phyloP scores from a whole-genome alignment of 441 rosid genomes.

The Arabidopsis lyrata region DNA sequence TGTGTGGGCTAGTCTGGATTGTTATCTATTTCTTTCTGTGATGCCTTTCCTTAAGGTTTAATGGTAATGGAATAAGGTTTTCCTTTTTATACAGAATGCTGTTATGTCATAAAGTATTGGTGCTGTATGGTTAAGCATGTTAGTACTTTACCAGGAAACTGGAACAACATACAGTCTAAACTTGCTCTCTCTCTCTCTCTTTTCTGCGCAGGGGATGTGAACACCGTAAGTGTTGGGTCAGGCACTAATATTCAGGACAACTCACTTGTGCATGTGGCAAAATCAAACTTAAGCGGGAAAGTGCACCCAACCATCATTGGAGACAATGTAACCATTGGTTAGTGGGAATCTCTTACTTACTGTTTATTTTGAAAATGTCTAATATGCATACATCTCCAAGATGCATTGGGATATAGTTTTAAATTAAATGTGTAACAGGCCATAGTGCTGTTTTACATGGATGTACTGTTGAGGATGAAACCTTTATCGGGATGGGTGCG shows the following conservation, averaged over 20 bases:
- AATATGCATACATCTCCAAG: conserved; percentile 11
- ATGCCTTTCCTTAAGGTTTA: neutral
- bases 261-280: conserved; percentile 93
- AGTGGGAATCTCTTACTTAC: conserved; percentile 39
- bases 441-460: conserved; percentile 98
- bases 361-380: neutral
- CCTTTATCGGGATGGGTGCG: conserved; percentile 94
- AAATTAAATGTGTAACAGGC: conserved; percentile 58
- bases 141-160: conserved; percentile 5
- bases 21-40: neutral
- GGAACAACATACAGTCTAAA: conserved; percentile 18
- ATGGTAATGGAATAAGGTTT: conserved; percentile 7
- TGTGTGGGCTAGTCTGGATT: conserved; percentile 8
- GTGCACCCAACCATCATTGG: conserved; percentile 86
- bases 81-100: neutral
- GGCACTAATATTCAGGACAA: conserved; percentile 97
- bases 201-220: conserved; percentile 75
- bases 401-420: conserved; percentile 35
- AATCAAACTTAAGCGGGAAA: conserved; percentile 93
- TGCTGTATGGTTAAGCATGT: conserved; percentile 13
- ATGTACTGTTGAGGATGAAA: conserved; percentile 91
- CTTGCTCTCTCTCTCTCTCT: conserved; percentile 8
- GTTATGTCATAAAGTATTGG: neutral
- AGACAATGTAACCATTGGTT: conserved; percentile 91
- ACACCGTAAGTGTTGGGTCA: conserved; percentile 80